Evolutionary conservation across 257 asterid genomes (phyloP).

Genomic region (Nicotiana tomentosiformis): DNA sequence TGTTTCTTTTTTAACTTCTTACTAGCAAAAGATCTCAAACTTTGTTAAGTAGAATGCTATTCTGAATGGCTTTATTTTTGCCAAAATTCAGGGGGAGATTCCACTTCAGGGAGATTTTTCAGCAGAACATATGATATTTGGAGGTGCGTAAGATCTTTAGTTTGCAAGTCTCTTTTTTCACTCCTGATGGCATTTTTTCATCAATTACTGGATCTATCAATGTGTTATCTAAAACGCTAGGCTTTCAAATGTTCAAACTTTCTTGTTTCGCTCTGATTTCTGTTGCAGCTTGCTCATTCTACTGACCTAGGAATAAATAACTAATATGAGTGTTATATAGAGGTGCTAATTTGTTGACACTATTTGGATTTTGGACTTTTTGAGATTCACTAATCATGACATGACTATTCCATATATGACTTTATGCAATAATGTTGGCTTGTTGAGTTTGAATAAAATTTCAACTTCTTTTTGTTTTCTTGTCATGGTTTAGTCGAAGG

Average conservation of each 20-base stretch:
- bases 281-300: background rate
- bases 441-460: conserved; percentile 8
- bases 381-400: too few relatives aligned
- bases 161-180: background rate
- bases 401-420: background rate
- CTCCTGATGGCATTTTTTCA: background rate
- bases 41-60: background rate
- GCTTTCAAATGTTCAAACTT: background rate
- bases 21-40: background rate
- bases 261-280: background rate
- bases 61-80: background rate
- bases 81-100: conserved; percentile 67
- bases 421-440: background rate
- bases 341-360: background rate
- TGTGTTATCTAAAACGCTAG: background rate
- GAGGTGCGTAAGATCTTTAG: conserved; percentile 47
- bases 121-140: conserved; percentile 97
- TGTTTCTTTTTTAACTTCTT: background rate
- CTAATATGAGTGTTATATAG: background rate
- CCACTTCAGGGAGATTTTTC: conserved; percentile 99
- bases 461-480: conserved; percentile 4
- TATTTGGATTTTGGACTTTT: background rate
- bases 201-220: background rate
- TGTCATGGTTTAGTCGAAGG: conserved; percentile 73
- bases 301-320: background rate